Evolutionary conservation across 306 rosid species (phyloP), one percentile per base, ranked within the genome.

Genomic region (Gleditsia sinensis): DNA sequence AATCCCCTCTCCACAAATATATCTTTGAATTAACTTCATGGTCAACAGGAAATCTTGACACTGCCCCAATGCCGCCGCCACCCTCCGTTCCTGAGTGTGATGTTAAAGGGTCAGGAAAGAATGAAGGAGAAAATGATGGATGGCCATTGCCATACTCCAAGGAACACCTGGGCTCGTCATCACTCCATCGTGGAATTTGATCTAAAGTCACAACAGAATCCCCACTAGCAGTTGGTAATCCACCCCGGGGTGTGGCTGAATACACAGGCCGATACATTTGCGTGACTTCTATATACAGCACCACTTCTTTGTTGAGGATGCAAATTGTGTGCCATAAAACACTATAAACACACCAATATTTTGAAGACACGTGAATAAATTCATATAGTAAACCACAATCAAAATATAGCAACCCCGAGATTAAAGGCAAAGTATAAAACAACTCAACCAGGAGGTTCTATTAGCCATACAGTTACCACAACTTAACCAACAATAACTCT

Each of bases 151-250:
- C 92, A 53, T 64, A 36, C 65, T 76, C 93, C 83, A 87, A 56
- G 5, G 89, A 88, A 69, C 85, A 51, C 80, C 94, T 78, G 16
- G 84, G 86, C 78, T 95, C 98, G 0, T 96, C 88, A 81, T 92
- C 96, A 76, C 89, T 86, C 99, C 99, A 95, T 46, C 98, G 81
- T 0, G 99, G 98, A 82, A 95, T 87, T 86, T 92, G 96, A 83
- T 90, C 96, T 82, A 95, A 85, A 79, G 80, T 86, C 68, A 92
- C 98, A 50, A 90, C 80, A 72, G 85, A 83, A 43, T 90, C 96
- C 74, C 86, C 96, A 72, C 34, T 88, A 36, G 88, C 93, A 33
- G 79, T 88, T 9, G 92, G 88, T 48, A 81, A 67, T 57, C 91
- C 98, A 30, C 86, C 94, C 27, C 78, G 80, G 13, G 90, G 71